Conservation (phyloP, 2,329 filamentous ascomycete genomes). For the Diaporthe ampelina region DNA sequence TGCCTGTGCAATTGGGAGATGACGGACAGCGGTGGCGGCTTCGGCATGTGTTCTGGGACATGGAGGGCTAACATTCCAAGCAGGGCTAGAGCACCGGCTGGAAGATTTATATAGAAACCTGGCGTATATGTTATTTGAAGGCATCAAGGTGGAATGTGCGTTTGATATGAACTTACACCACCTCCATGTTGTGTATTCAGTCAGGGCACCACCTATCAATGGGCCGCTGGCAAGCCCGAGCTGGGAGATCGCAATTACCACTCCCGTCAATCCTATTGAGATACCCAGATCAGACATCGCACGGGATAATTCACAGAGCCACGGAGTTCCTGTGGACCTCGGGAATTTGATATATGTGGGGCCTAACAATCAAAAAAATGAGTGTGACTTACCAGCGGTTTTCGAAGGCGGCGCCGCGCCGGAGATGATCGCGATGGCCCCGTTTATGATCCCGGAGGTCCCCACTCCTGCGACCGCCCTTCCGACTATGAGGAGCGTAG, state of each 20-base stretch:
- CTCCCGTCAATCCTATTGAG: background rate
- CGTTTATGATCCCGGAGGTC: background rate
- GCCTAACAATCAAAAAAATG: background rate
- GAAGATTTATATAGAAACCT: background rate
- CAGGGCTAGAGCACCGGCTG: background rate
- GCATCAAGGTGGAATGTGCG: background rate
- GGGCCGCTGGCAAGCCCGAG: background rate
- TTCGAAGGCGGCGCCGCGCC: background rate
- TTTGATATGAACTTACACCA: background rate
- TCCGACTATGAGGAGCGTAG: background rate
- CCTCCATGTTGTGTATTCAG: background rate
- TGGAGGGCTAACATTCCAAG: background rate
- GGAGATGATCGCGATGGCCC: background rate
- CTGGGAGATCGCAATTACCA: background rate
- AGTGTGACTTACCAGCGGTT: background rate
- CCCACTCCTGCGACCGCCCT: background rate
- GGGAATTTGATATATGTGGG: background rate
- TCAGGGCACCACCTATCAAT: background rate
- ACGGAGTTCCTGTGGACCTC: background rate
- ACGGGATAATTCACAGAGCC: background rate
- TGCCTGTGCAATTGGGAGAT: background rate
- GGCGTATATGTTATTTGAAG: background rate
- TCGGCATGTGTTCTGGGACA: background rate
- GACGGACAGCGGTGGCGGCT: background rate
- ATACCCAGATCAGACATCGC: background rate